phyloP scores from a whole-genome alignment of 2,329 filamentous ascomycete species.

The Lizonia empirigonia region DNA sequence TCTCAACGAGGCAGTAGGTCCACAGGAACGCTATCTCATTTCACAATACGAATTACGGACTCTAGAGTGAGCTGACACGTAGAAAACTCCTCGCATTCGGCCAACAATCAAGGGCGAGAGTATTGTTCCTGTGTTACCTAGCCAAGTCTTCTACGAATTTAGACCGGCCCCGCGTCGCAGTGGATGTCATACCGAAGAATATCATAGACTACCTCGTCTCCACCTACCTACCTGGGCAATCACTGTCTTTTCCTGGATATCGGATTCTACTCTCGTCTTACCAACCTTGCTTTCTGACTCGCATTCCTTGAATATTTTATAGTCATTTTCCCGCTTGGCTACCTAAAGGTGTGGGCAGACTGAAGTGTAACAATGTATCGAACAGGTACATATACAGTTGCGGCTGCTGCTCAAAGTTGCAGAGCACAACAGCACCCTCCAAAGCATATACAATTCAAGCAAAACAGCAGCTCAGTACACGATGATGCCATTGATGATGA shows the following conservation, averaged over 20 bases:
- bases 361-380: neutral
- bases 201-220: neutral
- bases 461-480: neutral
- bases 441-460: neutral
- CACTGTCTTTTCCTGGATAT: neutral
- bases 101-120: neutral
- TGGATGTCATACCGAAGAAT: neutral
- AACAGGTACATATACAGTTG: neutral
- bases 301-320: slow-evolving; percentile 5
- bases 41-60: slow-evolving; percentile 4
- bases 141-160: slow-evolving; percentile 3
- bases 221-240: slow-evolving; percentile 6
- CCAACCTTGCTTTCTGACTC: slow-evolving; percentile 14
- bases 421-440: neutral
- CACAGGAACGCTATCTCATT: slow-evolving; percentile 1
- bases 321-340: neutral
- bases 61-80: slow-evolving; percentile 6
- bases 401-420: neutral
- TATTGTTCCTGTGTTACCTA: slow-evolving; percentile 10
- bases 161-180: slow-evolving; percentile 1
- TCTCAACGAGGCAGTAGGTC: neutral
- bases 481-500: slow-evolving; percentile 7
- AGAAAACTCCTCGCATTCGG: neutral
- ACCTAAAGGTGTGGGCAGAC: neutral
- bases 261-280: neutral